These are phyloP conservation scores for Colletotrichum lentis DNA, from an alignment of 2,329 filamentous ascomycete genomes.

Conservation along the genomic window DNA sequence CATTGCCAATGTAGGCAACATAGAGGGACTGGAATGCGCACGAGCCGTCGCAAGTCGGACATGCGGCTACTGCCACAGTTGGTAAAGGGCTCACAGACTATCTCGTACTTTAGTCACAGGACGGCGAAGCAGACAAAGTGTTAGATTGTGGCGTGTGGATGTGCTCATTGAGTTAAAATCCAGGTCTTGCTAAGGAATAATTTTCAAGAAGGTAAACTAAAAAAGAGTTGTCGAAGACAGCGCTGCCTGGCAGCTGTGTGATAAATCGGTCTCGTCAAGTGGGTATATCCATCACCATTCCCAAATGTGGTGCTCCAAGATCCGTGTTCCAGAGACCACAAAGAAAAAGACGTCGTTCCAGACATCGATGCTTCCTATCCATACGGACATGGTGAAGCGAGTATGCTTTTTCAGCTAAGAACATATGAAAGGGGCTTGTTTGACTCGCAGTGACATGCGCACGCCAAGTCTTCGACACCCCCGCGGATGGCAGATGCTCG, in stretches of 20 bases:
- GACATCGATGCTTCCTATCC: constrained; percentile 6
- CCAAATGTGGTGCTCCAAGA: constrained; percentile 11
- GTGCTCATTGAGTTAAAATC: not conserved
- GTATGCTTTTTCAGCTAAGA: constrained; percentile 14
- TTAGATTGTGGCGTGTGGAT: not conserved
- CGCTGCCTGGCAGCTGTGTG: constrained; percentile 19
- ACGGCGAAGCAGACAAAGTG: not conserved
- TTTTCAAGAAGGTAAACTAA: not conserved
- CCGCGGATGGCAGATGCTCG: not conserved
- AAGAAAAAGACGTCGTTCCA: constrained; percentile 14
- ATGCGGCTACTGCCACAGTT: not conserved
- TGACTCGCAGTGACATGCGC: not conserved
- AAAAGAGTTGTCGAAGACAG: not conserved
- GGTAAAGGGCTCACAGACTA: not conserved
- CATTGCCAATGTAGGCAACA: not conserved
- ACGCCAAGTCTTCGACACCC: not conserved
- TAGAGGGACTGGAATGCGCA: not conserved
- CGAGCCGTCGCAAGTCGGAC: too few relatives aligned
- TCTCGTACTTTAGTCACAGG: not conserved
- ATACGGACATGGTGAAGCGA: not conserved
- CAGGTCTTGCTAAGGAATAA: not conserved
- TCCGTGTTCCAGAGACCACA: constrained; percentile 8
- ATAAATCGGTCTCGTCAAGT: constrained; percentile 9
- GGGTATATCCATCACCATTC: constrained; percentile 36
- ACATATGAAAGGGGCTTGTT: not conserved